Base-by-base conservation (phyloP, 768 basidiomycete species). In the Megacollybia marginata region DNA sequence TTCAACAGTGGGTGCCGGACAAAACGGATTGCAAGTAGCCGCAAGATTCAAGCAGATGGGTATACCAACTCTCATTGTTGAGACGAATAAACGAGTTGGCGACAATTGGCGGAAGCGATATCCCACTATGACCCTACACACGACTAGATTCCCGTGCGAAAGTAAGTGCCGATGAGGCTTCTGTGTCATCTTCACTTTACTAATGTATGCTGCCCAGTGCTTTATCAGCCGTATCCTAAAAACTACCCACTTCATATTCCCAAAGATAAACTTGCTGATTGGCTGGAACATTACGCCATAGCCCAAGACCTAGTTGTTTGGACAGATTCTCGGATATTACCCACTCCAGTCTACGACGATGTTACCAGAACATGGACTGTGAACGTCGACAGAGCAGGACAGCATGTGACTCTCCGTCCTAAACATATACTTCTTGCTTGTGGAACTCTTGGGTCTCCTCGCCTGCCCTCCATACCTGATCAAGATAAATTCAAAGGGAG, bases 51-150 rank as follows among this genome's bases (percentile, higher is more conserved):
- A 28, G 23, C 23, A 28, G 23, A 28, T 28, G 23, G 79, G 74
- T n/a, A 63, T 89, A 11, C 56, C 68, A 1, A 66, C 73, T 1
- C 64, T 91, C 8, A 62, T 86, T 11, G 64, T 87, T 31, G 86
- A 89, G 55, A 69, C 68, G 54, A 75, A 81, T 47, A 44, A 64
- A 6, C 64, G 76, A 2, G 59, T 82, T 1, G 83, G 83, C 0
- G 80, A 83, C 54, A 75, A 73, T 54, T 83, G 81, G 83, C 66
- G 80, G 49, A 69, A 76, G 44, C 70, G 85, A 12, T 85, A 85
- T 57, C 75, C 78, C 18, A 67, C 74, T 1, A 59, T 84, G 6
- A 80, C 73, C 38, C 62, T 86, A 28, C 81, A 82, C 49, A 48
- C 51, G 9, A 48, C 71, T 74, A 53, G 45, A 31, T 40, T 36